Conservation (phyloP, 768 basidiomycete genomes). For the Coprinopsis strossmayeri region DNA sequence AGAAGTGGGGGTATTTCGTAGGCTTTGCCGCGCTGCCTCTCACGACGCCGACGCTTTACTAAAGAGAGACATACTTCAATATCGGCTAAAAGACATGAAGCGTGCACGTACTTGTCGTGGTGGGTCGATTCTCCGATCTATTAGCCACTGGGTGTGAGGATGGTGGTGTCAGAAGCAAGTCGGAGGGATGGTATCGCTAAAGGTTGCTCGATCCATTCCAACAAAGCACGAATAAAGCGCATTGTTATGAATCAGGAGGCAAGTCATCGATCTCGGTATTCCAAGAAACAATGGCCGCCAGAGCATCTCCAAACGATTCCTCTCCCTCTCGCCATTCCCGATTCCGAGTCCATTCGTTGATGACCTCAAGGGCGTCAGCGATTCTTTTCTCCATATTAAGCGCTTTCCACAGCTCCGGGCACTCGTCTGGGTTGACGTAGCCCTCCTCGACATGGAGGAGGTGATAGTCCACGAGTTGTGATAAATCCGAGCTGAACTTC, state of each 20-base stretch:
- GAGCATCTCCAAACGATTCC: conserved; percentile 28
- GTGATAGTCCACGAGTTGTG: conserved; percentile 27
- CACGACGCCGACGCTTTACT: too few relatives aligned
- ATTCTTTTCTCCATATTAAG: conserved; percentile 17
- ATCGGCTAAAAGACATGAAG: too few relatives aligned
- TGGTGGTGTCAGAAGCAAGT: too few relatives aligned
- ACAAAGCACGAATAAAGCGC: too few relatives aligned
- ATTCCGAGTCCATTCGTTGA: conserved; percentile 13
- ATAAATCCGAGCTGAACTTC: conserved; percentile 24
- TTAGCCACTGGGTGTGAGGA: too few relatives aligned
- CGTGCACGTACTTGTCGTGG: too few relatives aligned
- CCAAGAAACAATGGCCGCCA: conserved; percentile 19
- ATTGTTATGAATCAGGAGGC: conserved; percentile 3
- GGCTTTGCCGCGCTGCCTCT: too few relatives aligned
- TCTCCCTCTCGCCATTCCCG: conserved; percentile 21
- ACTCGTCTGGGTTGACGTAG: conserved; percentile 21
- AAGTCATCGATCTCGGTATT: conserved; percentile 10
- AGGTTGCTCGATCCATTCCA: too few relatives aligned
- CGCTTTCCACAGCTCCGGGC: conserved; percentile 20
- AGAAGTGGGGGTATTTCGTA: too few relatives aligned
- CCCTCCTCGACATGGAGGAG: conserved; percentile 22
- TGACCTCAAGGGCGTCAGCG: conserved; percentile 11
- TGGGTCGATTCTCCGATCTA: too few relatives aligned
- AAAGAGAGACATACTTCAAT: too few relatives aligned
- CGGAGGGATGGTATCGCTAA: too few relatives aligned